phyloP scores from a whole-genome alignment of 2,329 filamentous ascomycete genomes.

The Talaromyces sp. region DNA sequence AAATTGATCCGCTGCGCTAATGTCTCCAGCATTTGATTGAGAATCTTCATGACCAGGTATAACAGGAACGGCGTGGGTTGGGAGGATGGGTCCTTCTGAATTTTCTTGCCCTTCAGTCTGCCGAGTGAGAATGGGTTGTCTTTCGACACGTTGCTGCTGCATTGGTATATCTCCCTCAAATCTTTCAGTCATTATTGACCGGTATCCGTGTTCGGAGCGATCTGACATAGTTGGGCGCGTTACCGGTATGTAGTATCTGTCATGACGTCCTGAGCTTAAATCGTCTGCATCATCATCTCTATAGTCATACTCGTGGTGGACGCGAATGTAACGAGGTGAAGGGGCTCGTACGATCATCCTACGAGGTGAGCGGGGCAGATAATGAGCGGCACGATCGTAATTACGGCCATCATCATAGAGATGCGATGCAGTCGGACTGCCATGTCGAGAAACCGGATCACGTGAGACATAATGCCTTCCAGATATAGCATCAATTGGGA shows the following conservation, averaged over 20 bases:
- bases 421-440: background rate
- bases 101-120: slow-evolving; percentile 5
- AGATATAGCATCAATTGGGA: background rate
- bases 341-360: background rate
- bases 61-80: slow-evolving; percentile 6
- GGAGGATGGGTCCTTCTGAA: background rate
- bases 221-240: background rate
- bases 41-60: background rate
- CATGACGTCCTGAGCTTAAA: slow-evolving; percentile 10
- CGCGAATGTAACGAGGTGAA: slow-evolving; percentile 8
- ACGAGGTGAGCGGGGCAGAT: slow-evolving; percentile 3
- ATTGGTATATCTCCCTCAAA: slow-evolving; percentile 7
- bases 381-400: background rate
- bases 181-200: slow-evolving; percentile 1
- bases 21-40: slow-evolving; percentile 25
- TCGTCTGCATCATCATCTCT: slow-evolving; percentile 8
- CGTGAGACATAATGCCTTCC: background rate
- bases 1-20: slow-evolving; percentile 39
- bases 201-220: slow-evolving; percentile 5
- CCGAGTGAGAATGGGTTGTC: background rate
- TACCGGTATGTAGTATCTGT: slow-evolving; percentile 14
- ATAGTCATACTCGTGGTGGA: slow-evolving; percentile 9
- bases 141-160: background rate
- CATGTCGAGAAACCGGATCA: background rate
- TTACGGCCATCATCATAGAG: slow-evolving; percentile 3